Evolutionary conservation across 2,329 filamentous ascomycete species (phyloP), one percentile per base, ranked within the genome.

Genomic region (Arthrinium puccinioides): DNA sequence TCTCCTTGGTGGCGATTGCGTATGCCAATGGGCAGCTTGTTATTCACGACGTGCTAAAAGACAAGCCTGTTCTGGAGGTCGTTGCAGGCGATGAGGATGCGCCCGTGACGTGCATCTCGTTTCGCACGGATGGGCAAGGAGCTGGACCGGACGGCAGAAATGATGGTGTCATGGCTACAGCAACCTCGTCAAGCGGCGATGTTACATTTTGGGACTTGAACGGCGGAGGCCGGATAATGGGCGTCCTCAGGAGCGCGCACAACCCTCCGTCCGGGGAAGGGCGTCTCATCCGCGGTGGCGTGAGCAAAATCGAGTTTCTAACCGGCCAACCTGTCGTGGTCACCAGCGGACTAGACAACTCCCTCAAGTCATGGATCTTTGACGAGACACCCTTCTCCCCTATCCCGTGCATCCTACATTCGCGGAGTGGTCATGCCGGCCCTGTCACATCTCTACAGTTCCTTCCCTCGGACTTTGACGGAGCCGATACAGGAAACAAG

Each of bases 171-270:
- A 95, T 98, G 88, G 90, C 90, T 7, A 97, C 92, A 1, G 80
- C 87, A 8, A 88, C 86, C 16, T 69, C 70, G 19, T 70, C 76
- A 4, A 89, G 76, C 43, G 90, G 92, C 23, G 92, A 98, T 59
- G 76, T 98, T 30, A 94, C 87, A 0, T 83, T 98, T 46, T 98
- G 92, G 92, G 92, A 98, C 58, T 70, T 98, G 39, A 96, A 96
- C 56, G 74, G 84, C 25, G 88, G 88, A 13, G 88, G 88, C 5
- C 80, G 87, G 49, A 81, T 95, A 39, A 86, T 85, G 63, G 89
- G 92, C 32, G 77, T 94, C 10, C 70, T 98, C 24, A 79, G 89
- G 48, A 85, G 87, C 38, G 92, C 90, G 1, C 92, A 98, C 58
- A 87, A 88, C 47, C 82, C 85, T 6, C 82, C 85, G 5, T 72